Base-by-base conservation (phyloP, 31 red algal species). In the Asparagopsis taxiformis region DNA sequence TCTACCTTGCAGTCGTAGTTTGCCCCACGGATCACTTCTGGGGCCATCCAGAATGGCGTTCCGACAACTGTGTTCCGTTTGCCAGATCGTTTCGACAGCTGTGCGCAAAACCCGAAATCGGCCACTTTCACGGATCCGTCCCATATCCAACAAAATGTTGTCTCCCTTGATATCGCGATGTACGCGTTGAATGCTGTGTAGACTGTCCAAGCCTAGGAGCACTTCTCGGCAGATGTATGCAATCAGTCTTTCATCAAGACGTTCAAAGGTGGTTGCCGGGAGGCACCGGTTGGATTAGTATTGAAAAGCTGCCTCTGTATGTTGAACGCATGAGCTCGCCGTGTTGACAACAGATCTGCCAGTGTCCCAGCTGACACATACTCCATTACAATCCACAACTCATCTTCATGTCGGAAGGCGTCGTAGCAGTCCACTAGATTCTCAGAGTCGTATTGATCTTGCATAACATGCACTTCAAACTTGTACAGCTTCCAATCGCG, bases 21-120 rank as follows among this genome's bases (percentile, higher is more conserved):
- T 5, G 49, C 51, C 58, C 88, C 78, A 24, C 93, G 72, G 35
- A 97, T 97, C 19, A 97, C 74, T 35, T 97, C 93, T 11, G 93
- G 93, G 26, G 93, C 93, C 93, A 97, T 97, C 87, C 87, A 91
- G 48, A 75, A 97, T 13, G 93, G 93, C 28, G 93, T 97, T 1
- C 93, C 93, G 2, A 97, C 93, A 1, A 81, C 75, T 1, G 93
- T 92, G 32, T 79, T 97, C 19, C 93, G 60, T 77, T 91, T 91
- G n/a, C 70, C 72, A 21, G 76, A 61, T 33, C 68, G 55, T 19
- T 79, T 52, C 9, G 92, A 76, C 11, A 97, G 56, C 66, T 97
- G 75, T 31, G 93, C 93, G 65, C 93, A 97, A 73, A 88, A 97
- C 28, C 93, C 93, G 68, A 97, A 97, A 54, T 97, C 93, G 2